A percentile compares a stretch with the other conserved stretches of the same genome.
Conservation (phyloP, 805 yeast species). For the Ogataea kodamae region DNA sequence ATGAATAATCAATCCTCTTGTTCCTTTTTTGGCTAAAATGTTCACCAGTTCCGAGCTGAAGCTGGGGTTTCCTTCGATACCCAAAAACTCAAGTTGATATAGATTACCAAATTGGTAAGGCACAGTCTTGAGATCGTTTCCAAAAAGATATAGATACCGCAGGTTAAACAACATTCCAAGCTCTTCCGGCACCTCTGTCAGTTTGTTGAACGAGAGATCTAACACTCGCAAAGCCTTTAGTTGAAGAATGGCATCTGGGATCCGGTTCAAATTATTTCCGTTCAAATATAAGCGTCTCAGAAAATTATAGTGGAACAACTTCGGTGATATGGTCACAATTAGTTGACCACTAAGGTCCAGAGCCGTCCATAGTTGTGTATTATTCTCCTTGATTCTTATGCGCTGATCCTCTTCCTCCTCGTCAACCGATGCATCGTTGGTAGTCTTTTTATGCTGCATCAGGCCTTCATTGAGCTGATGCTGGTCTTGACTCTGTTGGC, state of each 20-base stretch:
- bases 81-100: constrained; percentile 79
- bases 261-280: constrained; percentile 68
- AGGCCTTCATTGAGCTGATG: constrained; percentile 35
- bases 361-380: constrained; percentile 90
- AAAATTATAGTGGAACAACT: constrained; percentile 76
- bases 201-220: constrained; percentile 77
- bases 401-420: constrained; percentile 69
- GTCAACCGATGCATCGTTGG: constrained; percentile 35
- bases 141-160: constrained; percentile 81
- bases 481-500: constrained; percentile 24
- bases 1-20: constrained; percentile 74
- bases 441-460: constrained; percentile 35
- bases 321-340: constrained; percentile 62
- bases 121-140: constrained; percentile 69
- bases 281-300: constrained; percentile 82
- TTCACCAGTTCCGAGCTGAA: constrained; percentile 62
- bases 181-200: constrained; percentile 75
- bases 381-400: constrained; percentile 53
- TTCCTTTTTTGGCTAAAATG: constrained; percentile 75
- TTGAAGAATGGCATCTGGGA: constrained; percentile 68
- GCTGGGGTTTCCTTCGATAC: constrained; percentile 85
- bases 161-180: constrained; percentile 79
- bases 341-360: constrained; percentile 91
- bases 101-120: constrained; percentile 86
- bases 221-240: constrained; percentile 74